Conservation (phyloP, 176 grass and related monocot species). For the Microstegium vimineum region DNA sequence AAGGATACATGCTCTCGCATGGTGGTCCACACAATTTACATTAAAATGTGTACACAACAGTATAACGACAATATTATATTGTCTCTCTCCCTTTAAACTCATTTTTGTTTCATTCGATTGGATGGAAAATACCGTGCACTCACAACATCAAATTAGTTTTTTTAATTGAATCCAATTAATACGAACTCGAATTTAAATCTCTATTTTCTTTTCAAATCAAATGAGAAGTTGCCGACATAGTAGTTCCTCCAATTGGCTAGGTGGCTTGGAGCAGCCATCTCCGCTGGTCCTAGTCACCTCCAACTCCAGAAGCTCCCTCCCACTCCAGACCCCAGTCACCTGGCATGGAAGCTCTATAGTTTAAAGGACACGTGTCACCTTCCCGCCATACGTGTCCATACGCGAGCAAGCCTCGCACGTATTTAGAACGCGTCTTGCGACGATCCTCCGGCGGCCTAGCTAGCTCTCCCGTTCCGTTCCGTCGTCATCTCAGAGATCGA, state of each 20-base stretch:
- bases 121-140: not conserved
- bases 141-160: not conserved
- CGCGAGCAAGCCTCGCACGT: slow-evolving; percentile 16
- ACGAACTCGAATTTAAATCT: not conserved
- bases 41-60: no score
- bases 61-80: no score
- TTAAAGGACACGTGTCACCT: slow-evolving; percentile 37
- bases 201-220: not conserved
- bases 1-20: no score
- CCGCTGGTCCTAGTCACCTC: not conserved
- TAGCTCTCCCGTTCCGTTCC: no score
- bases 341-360: not conserved
- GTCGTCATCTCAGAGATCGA: not conserved
- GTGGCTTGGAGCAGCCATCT: not conserved
- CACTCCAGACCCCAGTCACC: slow-evolving; percentile 11
- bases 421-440: slow-evolving; percentile 28
- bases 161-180: not conserved
- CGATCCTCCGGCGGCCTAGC: not conserved
- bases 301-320: slow-evolving; percentile 26
- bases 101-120: no score
- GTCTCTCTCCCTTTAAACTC: no score
- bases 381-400: slow-evolving; percentile 40
- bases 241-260: not conserved
- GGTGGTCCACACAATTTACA: no score
- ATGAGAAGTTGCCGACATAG: not conserved